phyloP scores from a whole-genome alignment of 2,329 filamentous ascomycete genomes.

The Penicillium sp. region DNA sequence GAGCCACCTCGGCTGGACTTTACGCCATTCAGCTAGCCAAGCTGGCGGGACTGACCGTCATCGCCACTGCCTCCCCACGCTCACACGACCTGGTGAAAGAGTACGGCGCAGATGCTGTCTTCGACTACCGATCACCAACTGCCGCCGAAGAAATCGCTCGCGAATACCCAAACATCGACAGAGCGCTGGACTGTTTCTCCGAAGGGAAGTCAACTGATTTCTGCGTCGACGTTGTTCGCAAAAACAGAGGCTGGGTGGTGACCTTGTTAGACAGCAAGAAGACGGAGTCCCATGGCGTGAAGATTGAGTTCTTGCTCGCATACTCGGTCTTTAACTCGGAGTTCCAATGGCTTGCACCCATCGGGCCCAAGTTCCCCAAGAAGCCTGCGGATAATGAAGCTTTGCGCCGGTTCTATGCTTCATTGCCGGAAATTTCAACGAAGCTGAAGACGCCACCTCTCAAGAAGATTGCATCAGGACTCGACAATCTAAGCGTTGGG shows the following conservation, averaged over 20 bases:
- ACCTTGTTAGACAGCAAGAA: constrained; percentile 10
- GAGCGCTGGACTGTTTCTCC: constrained; percentile 16
- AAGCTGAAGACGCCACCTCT: constrained; percentile 9
- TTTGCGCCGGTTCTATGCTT: constrained; percentile 9
- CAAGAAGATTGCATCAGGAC: constrained; percentile 6
- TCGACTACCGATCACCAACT: constrained; percentile 13
- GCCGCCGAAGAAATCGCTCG: constrained; percentile 10
- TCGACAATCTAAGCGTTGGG: constrained; percentile 3
- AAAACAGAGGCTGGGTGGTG: constrained; percentile 10
- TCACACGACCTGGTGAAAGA: constrained; percentile 11
- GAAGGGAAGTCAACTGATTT: constrained; percentile 13
- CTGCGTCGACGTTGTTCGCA: constrained; percentile 11
- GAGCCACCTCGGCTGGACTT: constrained; percentile 8
- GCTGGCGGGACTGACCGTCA: constrained; percentile 27
- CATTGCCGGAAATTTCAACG: constrained; percentile 5
- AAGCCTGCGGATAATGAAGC: constrained; percentile 10
- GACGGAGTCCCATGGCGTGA: constrained; percentile 8
- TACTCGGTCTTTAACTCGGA: constrained; percentile 13
- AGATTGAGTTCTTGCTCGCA: constrained; percentile 10
- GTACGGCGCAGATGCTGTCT: constrained; percentile 14
- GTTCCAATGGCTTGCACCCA: constrained; percentile 12
- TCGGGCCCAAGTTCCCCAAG: constrained; percentile 12
- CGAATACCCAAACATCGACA: constrained; percentile 11
- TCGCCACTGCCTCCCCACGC: constrained; percentile 8
- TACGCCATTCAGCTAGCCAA: constrained; percentile 33